phyloP scores from a whole-genome alignment of 345 rosid genomes.

The Eucalyptus sp. region DNA sequence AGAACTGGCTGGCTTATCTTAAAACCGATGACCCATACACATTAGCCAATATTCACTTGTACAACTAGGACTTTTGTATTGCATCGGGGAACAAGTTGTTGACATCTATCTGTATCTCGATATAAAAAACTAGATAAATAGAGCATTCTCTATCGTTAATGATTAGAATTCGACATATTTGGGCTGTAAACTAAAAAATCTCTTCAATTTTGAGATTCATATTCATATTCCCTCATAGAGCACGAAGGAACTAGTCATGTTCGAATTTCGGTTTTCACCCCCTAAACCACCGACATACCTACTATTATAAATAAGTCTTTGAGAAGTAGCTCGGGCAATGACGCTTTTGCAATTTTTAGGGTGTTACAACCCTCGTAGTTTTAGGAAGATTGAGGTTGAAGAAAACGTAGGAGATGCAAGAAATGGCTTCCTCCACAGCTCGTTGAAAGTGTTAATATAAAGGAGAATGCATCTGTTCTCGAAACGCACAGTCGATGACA shows the following conservation, averaged over 20 bases:
- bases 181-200: not conserved
- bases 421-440: not conserved
- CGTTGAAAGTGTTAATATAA: not conserved
- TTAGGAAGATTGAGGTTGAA: not conserved
- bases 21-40: not conserved
- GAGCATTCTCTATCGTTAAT: not conserved
- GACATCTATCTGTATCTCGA: not conserved
- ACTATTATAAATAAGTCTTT: not conserved
- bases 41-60: not conserved
- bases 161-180: not conserved
- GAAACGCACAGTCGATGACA: not conserved
- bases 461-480: not conserved
- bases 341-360: not conserved
- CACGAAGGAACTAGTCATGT: not conserved
- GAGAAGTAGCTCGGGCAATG: not conserved
- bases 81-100: not conserved
- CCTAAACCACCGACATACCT: not conserved
- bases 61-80: not conserved
- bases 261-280: not conserved
- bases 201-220: not conserved
- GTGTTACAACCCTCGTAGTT: not conserved
- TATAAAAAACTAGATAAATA: not conserved
- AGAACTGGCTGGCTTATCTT: rapidly evolving
- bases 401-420: not conserved
- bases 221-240: not conserved